Evolutionary conservation across 2,329 filamentous ascomycete genomes (phyloP), one percentile per base, ranked within the genome.

Genomic region (Alternaria tenuissima): DNA sequence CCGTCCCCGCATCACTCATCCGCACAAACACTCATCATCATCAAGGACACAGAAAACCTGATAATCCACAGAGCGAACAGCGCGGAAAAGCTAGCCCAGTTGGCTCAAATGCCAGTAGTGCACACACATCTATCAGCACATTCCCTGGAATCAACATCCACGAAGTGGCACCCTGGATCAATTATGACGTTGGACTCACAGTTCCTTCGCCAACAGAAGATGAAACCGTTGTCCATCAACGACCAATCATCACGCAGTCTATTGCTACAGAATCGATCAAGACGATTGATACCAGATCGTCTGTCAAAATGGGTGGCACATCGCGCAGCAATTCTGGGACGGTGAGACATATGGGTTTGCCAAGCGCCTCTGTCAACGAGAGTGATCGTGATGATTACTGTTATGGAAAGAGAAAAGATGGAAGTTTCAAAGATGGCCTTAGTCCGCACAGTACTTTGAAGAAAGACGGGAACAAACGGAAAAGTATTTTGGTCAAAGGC

Each of bases 81-180:
- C 8, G 16, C 3, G 11, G 28, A 6, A 43, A 14, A 14, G 34
- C 32, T 26, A 66, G 54, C 12, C 51, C 52, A 11, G 36, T 11
- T 12, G 20, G 30, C 5, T 71, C 66, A 4, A 56, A 49, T 3
- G 9, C 44, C 34, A 70, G 66, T 41, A 70, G 61, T 32, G 48
- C 30, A 4, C 61, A 60, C 9, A 63, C 58, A 6, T 28, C 44
- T 2, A 24, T 30, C 8, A 68, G 58, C 41, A 57, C 59, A 20
- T 4, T 61, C 42, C 36, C 53, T 11, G 43, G 22, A 7, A 36
- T 52, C 41, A 59, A 70, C 9, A 68, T 72, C 34, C 56, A 57
- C 36, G 69, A 73, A 44, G 62, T 73, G 2, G 63, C 71, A 3
- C 71, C 73, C 5, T 74, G 71, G 71, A 59, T 66, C 2, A 67